phyloP scores from a whole-genome alignment of 257 asterid species.

The Solanum sejunctum region DNA sequence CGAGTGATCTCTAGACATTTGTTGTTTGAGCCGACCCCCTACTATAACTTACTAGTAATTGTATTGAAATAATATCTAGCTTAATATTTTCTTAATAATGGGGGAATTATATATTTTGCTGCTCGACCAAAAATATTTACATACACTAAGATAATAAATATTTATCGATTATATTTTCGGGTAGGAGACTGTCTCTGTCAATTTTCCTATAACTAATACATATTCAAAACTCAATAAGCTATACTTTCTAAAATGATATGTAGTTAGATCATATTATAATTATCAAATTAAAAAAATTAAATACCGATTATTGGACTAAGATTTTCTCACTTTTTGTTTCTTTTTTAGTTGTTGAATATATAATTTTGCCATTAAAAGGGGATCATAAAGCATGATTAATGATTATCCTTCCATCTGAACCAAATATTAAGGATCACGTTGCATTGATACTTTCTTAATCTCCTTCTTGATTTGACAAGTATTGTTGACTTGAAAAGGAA shows the following conservation, averaged over 20 bases:
- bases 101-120: background rate
- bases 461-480: background rate
- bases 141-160: no score
- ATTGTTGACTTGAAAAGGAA: conserved; percentile 15
- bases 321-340: background rate
- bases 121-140: background rate
- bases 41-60: no score
- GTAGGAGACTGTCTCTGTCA: background rate
- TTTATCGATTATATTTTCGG: background rate
- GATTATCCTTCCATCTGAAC: conserved; percentile 13
- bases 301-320: background rate
- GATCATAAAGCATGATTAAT: background rate
- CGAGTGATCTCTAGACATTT: no score
- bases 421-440: conserved; percentile 7
- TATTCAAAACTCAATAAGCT: background rate
- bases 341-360: background rate
- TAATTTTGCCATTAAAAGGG: background rate
- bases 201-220: background rate
- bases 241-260: background rate
- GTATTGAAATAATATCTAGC: no score
- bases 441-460: conserved; percentile 8
- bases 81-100: no score
- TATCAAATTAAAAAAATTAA: background rate
- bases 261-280: background rate
- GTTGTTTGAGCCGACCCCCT: no score